These are phyloP conservation scores for Oryza officinalis DNA, from an alignment of 176 grass and related monocot species.

Conservation along the genomic window DNA sequence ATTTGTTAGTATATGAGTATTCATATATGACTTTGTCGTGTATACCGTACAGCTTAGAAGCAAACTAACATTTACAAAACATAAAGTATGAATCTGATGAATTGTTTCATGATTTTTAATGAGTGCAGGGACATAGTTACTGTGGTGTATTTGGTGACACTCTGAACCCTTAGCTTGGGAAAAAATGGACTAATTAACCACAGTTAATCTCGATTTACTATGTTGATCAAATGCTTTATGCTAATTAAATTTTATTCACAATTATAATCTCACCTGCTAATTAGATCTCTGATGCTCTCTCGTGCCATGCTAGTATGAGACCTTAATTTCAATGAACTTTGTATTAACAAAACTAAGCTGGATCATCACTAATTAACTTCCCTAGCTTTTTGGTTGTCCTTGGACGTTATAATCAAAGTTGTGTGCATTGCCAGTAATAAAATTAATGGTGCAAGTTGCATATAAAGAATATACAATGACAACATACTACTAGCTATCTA, in stretches of 20 bases:
- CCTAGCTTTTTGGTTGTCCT: not conserved
- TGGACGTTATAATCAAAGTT: constrained; percentile 29
- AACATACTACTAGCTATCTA: not conserved
- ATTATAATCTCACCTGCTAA: not conserved
- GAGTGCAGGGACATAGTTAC: too few species aligned
- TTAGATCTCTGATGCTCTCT: not conserved
- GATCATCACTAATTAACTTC: not conserved
- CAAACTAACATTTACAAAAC: too few species aligned
- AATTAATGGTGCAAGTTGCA: constrained; percentile 10
- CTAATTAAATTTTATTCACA: not conserved
- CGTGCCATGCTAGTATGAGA: not conserved
- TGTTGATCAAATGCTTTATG: not conserved
- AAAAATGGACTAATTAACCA: not conserved
- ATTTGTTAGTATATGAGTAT: not conserved
- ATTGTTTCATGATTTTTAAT: too few species aligned
- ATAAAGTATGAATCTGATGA: too few species aligned
- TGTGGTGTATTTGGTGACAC: too few species aligned
- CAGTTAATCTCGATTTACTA: not conserved
- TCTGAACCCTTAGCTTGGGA: too few species aligned
- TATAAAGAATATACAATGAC: not conserved
- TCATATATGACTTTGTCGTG: not conserved
- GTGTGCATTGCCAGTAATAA: constrained; percentile 1
- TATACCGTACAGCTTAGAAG: not conserved
- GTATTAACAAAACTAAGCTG: not conserved
- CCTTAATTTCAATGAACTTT: constrained; percentile 12